These are phyloP conservation scores for Ailanthus altissimus DNA, from an alignment of 345 rosid genomes.

Conservation along the genomic window DNA sequence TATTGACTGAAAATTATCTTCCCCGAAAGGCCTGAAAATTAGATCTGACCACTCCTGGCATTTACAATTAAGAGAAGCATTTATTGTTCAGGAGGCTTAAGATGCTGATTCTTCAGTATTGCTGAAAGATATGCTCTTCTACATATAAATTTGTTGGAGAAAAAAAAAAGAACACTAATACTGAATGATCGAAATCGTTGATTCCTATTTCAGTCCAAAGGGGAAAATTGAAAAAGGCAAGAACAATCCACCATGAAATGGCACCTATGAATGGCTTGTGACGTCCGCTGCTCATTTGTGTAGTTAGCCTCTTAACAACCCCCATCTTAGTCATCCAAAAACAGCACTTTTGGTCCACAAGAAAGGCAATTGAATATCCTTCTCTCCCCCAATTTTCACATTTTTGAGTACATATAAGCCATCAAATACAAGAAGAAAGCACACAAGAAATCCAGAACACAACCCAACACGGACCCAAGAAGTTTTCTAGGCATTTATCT, in stretches of 20 bases:
- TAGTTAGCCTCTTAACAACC: background rate
- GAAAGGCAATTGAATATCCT: background rate
- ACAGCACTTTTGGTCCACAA: background rate
- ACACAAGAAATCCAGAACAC: background rate
- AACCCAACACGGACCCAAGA: background rate
- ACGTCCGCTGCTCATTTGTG: background rate
- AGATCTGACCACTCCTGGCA: background rate
- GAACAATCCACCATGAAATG: background rate
- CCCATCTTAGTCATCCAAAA: background rate
- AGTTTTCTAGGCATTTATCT: constrained; percentile 1
- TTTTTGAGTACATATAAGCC: background rate
- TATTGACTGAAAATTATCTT: background rate
- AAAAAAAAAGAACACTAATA: background rate
- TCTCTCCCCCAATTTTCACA: background rate
- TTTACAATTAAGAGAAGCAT: background rate
- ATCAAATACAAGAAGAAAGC: background rate
- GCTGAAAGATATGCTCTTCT: background rate
- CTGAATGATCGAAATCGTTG: background rate
- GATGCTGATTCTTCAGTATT: background rate
- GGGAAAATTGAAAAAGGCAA: background rate
- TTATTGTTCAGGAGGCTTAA: background rate
- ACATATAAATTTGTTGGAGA: background rate
- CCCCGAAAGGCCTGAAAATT: too few relatives aligned
- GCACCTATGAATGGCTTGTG: background rate
- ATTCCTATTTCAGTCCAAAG: background rate